Base-by-base conservation (phyloP, 257 asterid genomes). In the Paraleonurus japonicus region DNA sequence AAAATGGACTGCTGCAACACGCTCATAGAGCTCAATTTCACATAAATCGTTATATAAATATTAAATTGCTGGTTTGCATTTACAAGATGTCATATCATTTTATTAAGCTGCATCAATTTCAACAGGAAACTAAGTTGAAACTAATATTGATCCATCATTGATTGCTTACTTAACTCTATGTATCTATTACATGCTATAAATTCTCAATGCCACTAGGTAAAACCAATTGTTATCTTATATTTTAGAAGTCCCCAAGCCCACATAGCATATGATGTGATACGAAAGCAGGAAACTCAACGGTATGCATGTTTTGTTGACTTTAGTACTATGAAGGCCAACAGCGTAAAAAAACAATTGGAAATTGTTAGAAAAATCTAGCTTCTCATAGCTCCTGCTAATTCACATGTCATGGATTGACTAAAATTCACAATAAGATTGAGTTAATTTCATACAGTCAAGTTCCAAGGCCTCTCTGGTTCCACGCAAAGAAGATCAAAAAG, bases 401-500 rank as follows among this genome's bases (percentile, higher is more conserved):
- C 28, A 24, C 15, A 53, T 10, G 30, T 57, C 27, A 69, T 23
- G 61, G 37, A 22, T 71, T 22, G 45, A 67, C 22, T 58, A 75
- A 26, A 50, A 63, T 63, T 53, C 75, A 76, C 8, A 3, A 70
- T 57, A 62, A 61, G 45, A 51, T 3, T 62, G 61, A 79, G 33
- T 30, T 27, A 63, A 75, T 53, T 43, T 17, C 79, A 27, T 87
- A 90, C 97, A 66, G 88, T 95, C 73, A 95, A 83, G 86, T 95
- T 87, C 99, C 98, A 95, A 50, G 99, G 99, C 72, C 96, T 86
- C 85, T 95, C 96, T 58, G 96, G 96, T 72, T 91, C 98, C 13
- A 93, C 90, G 71, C 98, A 94, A 67, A 94, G 93, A 83, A 94
- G 95, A 81, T 94, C 99, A 82, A 85, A 94, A 30, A 94, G 96